Conservation (phyloP, 768 basidiomycete species). For the Boletales sp. region DNA sequence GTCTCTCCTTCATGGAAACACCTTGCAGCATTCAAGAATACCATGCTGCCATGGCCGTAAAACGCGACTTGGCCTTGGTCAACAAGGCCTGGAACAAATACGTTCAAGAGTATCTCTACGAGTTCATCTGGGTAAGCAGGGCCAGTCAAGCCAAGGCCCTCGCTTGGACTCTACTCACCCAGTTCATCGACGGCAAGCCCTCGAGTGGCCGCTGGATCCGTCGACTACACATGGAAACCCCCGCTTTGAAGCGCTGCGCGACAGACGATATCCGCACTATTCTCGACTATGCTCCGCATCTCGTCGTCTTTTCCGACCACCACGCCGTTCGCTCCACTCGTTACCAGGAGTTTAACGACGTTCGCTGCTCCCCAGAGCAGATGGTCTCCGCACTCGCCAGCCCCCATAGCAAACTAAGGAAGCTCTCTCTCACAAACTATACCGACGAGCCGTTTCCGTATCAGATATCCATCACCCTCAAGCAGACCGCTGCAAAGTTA, state of each 20-base stretch:
- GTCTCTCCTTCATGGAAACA: conserved; percentile 58
- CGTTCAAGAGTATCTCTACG: conserved; percentile 55
- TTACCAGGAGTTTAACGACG: conserved; percentile 41
- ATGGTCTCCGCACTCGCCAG: conserved; percentile 58
- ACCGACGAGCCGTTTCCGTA: conserved; percentile 57
- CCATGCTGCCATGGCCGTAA: conserved; percentile 43
- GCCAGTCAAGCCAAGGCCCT: conserved; percentile 48
- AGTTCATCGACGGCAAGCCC: conserved; percentile 36
- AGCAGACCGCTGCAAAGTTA: conserved; percentile 48
- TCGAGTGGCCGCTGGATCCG: conserved; percentile 51
- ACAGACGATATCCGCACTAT: conserved; percentile 68
- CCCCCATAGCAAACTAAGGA: conserved; percentile 49
- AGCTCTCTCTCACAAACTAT: conserved; percentile 72
- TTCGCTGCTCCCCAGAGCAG: conserved; percentile 49
- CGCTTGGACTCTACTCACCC: conserved; percentile 41
- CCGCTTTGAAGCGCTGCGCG: conserved; percentile 55
- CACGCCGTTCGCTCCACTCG: conserved; percentile 58
- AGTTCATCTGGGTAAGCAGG: conserved; percentile 66
- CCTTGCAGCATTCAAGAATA: conserved; percentile 45
- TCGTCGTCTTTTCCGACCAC: conserved; percentile 62
- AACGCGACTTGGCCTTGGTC: conserved; percentile 51
- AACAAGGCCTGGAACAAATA: conserved; percentile 52
- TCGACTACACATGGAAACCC: conserved; percentile 69
- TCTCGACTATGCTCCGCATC: conserved; percentile 57
- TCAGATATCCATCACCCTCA: conserved; percentile 52